Evolutionary conservation across 192 early-diverging fungal genomes (phyloP).

Genomic region (Pecoramyces ruminantium): DNA sequence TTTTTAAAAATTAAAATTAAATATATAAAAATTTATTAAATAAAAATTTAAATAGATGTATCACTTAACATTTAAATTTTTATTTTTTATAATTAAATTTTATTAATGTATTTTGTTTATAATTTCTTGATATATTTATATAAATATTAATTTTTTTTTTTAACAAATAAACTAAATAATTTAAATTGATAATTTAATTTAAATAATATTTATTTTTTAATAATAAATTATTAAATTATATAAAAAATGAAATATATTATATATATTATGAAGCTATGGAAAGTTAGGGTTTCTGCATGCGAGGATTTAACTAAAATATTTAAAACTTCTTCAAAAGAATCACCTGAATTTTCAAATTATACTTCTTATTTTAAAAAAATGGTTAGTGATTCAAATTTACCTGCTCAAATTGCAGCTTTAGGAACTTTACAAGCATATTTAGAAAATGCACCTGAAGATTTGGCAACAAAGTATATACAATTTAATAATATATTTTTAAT

Average conservation of each 20-base stretch:
- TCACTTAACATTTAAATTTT: too few relatives aligned
- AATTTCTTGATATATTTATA: too few relatives aligned
- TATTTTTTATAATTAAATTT: too few relatives aligned
- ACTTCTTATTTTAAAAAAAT: slow-evolving; percentile 63
- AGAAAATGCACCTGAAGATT: slow-evolving; percentile 45
- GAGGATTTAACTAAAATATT: slow-evolving; percentile 58
- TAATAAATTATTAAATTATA: neutral
- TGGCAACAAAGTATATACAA: slow-evolving; percentile 3
- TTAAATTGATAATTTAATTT: slow-evolving; percentile 1
- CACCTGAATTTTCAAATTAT: slow-evolving; percentile 47
- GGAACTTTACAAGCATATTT: slow-evolving; percentile 58
- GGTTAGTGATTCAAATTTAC: slow-evolving; percentile 69
- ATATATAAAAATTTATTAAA: too few relatives aligned
- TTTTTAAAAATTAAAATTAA: too few relatives aligned
- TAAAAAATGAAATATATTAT: slow-evolving; percentile 1
- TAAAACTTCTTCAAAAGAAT: slow-evolving; percentile 34
- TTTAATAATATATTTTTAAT: too few relatives aligned
- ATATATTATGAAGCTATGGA: slow-evolving; percentile 57
- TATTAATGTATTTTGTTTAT: too few relatives aligned
- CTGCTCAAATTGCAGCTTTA: slow-evolving; percentile 77
- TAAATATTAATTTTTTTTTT: too few relatives aligned
- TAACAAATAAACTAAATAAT: too few relatives aligned
- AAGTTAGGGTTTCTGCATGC: slow-evolving; percentile 74
- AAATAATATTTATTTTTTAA: neutral
- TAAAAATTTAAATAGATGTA: too few relatives aligned